Conservation (phyloP, 2,329 filamentous ascomycete species). For the Fusarium redolens region DNA sequence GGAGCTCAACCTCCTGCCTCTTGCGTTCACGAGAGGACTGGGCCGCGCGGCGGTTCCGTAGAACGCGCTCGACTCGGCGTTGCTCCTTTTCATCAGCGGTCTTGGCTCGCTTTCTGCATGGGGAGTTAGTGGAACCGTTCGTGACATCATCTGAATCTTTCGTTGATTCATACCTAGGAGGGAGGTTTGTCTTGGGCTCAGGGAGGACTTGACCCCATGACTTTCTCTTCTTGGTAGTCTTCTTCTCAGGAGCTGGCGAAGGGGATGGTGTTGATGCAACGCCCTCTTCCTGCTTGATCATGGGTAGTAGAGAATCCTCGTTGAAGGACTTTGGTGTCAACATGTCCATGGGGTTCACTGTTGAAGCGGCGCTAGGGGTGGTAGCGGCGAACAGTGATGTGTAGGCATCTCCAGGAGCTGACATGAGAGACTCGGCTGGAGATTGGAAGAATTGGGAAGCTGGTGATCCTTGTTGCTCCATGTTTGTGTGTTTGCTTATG, state of each 20-base stretch:
- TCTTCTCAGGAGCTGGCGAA: slow-evolving; percentile 65
- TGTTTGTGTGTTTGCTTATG: slow-evolving; percentile 38
- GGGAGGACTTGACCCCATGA: slow-evolving; percentile 98
- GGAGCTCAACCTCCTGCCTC: slow-evolving; percentile 85
- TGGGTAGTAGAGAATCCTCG: slow-evolving; percentile 43
- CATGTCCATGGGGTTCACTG: slow-evolving; percentile 60
- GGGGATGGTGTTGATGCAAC: slow-evolving; percentile 41
- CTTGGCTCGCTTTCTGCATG: slow-evolving; percentile 88
- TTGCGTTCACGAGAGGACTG: slow-evolving; percentile 97
- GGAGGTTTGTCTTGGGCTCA: slow-evolving; percentile 95
- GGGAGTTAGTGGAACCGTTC: slow-evolving; percentile 41
- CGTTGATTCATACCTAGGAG: slow-evolving; percentile 75
- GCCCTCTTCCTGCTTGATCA: slow-evolving; percentile 32
- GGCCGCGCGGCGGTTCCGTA: slow-evolving; percentile 93
- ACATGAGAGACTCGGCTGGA: slow-evolving; percentile 65
- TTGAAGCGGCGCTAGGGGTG: slow-evolving; percentile 47
- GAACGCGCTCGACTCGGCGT: slow-evolving; percentile 94
- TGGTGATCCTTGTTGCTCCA: slow-evolving; percentile 58
- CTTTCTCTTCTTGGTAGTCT: slow-evolving; percentile 91
- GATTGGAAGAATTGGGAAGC: slow-evolving; percentile 65
- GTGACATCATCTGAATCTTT: background rate
- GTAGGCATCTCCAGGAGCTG: slow-evolving; percentile 61
- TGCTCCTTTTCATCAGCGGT: slow-evolving; percentile 99
- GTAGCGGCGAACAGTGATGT: slow-evolving; percentile 60
- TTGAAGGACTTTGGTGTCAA: slow-evolving; percentile 59